phyloP scores from a whole-genome alignment of 345 rosid genomes.

The Corymbia maculata region DNA sequence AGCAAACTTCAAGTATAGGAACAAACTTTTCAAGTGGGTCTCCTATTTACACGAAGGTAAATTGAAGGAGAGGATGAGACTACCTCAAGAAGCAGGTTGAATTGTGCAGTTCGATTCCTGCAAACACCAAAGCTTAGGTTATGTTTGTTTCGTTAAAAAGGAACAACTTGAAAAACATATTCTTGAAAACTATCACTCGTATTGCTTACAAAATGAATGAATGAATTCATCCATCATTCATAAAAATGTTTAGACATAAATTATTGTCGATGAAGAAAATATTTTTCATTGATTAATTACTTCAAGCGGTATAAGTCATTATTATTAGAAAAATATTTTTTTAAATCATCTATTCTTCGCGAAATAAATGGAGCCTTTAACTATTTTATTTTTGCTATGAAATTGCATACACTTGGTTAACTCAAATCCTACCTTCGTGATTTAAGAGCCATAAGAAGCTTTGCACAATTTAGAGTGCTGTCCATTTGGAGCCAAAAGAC shows the following conservation, averaged over 20 bases:
- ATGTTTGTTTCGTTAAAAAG: fast-evolving
- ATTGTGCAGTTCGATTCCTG: background rate
- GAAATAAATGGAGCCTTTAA: no score
- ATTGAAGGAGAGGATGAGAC: background rate
- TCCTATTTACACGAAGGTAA: background rate
- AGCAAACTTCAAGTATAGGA: background rate
- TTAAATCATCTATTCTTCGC: no score
- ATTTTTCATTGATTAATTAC: no score
- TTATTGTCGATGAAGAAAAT: fast-evolving
- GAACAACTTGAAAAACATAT: no score
- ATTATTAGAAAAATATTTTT: no score
- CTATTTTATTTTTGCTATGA: background rate
- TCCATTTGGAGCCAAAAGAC: background rate
- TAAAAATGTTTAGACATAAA: no score
- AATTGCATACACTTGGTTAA: fast-evolving
- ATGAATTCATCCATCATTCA: fast-evolving
- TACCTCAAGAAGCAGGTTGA: background rate
- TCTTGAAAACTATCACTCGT: no score
- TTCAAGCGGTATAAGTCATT: no score
- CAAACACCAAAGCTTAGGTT: fast-evolving
- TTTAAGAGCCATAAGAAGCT: background rate
- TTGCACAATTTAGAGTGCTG: fast-evolving
- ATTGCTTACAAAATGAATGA: no score
- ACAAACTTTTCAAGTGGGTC: background rate
- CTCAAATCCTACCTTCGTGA: background rate